phyloP scores from a whole-genome alignment of 495 filamentous ascomycete species.

The Hamigera avellanea region DNA sequence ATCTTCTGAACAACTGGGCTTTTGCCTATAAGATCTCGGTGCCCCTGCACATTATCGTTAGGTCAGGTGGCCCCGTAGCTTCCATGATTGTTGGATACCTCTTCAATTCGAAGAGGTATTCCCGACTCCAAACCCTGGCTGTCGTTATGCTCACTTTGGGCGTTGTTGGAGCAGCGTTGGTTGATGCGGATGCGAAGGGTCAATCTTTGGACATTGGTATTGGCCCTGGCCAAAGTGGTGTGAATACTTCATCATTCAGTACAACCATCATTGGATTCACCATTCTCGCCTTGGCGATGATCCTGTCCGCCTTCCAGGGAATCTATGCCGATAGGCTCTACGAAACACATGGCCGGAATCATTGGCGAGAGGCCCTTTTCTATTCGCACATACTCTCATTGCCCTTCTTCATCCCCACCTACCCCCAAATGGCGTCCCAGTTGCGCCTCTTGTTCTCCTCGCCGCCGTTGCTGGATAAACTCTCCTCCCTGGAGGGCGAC shows the following conservation, averaged over 20 bases:
- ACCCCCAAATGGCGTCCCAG: conserved; percentile 32
- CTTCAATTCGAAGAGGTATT: conserved; percentile 71
- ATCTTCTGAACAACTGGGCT: conserved; percentile 92
- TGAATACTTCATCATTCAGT: conserved; percentile 6
- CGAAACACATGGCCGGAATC: conserved; percentile 59
- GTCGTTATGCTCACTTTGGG: conserved; percentile 77
- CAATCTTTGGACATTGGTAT: conserved; percentile 14
- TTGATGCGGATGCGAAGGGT: conserved; percentile 76
- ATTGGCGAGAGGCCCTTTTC: conserved; percentile 95
- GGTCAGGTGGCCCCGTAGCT: conserved; percentile 88
- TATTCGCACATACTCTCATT: conserved; percentile 77
- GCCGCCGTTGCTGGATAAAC: conserved; percentile 23
- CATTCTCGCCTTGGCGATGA: conserved; percentile 79
- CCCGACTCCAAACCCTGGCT: conserved; percentile 61
- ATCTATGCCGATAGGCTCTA: conserved; percentile 90
- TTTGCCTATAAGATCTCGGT: conserved; percentile 96
- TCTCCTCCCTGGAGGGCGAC: conserved; percentile 11
- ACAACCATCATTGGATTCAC: conserved; percentile 63
- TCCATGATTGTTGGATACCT: conserved; percentile 80
- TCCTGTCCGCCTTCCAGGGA: conserved; percentile 88
- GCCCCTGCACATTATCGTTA: conserved; percentile 91
- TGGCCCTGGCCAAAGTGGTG: conserved; percentile 1
- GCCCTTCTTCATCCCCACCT: conserved; percentile 47
- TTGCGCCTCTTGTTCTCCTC: conserved; percentile 37
- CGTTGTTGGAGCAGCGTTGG: conserved; percentile 76